Conservation (phyloP, 2,329 filamentous ascomycete species). For the Grosmannia serpens region DNA sequence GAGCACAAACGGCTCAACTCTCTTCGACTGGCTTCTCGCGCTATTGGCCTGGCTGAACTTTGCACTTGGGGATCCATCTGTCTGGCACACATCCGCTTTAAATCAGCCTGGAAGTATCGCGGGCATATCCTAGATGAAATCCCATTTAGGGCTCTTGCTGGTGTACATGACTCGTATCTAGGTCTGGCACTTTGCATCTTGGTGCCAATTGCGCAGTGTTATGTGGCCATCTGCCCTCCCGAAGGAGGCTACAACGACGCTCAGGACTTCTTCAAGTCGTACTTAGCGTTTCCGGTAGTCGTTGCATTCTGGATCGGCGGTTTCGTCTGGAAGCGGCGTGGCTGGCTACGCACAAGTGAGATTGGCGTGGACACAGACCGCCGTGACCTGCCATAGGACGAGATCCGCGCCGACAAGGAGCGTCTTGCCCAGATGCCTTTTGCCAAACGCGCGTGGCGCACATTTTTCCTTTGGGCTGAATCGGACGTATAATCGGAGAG, state of each 20-base stretch:
- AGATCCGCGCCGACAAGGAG: slow-evolving; percentile 10
- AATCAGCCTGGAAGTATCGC: slow-evolving; percentile 47
- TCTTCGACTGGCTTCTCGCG: slow-evolving; percentile 57
- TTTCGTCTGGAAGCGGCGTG: slow-evolving; percentile 52
- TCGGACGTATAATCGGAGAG: no score
- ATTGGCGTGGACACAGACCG: slow-evolving; percentile 59
- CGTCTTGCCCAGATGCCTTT: slow-evolving; percentile 9
- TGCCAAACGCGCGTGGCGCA: slow-evolving; percentile 1
- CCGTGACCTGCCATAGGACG: slow-evolving; percentile 50
- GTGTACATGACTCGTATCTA: slow-evolving; percentile 52
- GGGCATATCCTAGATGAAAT: slow-evolving; percentile 56
- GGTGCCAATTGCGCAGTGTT: slow-evolving; percentile 43
- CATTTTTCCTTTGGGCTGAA: neutral
- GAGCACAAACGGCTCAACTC: slow-evolving; percentile 28
- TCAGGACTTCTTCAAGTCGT: slow-evolving; percentile 40
- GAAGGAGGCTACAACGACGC: slow-evolving; percentile 21
- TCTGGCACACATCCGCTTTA: slow-evolving; percentile 58
- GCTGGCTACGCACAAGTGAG: slow-evolving; percentile 43
- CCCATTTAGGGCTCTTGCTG: slow-evolving; percentile 49
- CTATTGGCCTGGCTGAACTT: slow-evolving; percentile 51
- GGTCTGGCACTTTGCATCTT: slow-evolving; percentile 47
- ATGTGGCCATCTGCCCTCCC: slow-evolving; percentile 26
- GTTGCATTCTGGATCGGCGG: slow-evolving; percentile 41
- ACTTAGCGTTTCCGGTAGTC: slow-evolving; percentile 42
- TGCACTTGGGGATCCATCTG: slow-evolving; percentile 63